phyloP scores from a whole-genome alignment of 2,329 filamentous ascomycete genomes.

The Cadophora malorum region DNA sequence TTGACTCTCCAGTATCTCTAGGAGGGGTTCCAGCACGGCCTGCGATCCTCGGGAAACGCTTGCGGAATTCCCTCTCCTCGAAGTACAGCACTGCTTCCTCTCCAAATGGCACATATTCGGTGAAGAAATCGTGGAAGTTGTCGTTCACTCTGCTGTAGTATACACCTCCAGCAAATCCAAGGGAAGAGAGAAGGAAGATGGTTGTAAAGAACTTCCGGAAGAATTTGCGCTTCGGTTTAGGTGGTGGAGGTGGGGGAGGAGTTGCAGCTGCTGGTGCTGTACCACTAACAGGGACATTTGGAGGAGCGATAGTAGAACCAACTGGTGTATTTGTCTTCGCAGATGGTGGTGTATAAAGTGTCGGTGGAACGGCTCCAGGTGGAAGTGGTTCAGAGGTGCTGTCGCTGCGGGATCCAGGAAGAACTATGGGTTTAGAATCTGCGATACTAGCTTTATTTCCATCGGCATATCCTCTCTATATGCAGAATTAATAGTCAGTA shows the following conservation, averaged over 20 bases:
- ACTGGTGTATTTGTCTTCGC: slow-evolving; percentile 41
- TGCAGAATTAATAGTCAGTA: slow-evolving; percentile 34
- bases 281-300: slow-evolving; percentile 55
- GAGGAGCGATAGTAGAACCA: slow-evolving; percentile 54
- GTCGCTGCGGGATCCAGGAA: slow-evolving; percentile 55
- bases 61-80: slow-evolving; percentile 92
- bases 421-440: slow-evolving; percentile 56
- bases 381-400: slow-evolving; percentile 48
- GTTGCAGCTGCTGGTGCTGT: slow-evolving; percentile 47
- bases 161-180: slow-evolving; percentile 86
- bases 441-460: slow-evolving; percentile 57
- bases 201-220: slow-evolving; percentile 80
- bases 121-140: slow-evolving; percentile 99
- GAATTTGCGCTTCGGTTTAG: slow-evolving; percentile 65
- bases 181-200: slow-evolving; percentile 74
- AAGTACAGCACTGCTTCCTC: slow-evolving; percentile 95
- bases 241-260: slow-evolving; percentile 49
- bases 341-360: slow-evolving; percentile 28
- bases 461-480: slow-evolving; percentile 64
- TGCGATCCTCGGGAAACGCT: slow-evolving; percentile 71
- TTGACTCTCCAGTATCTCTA: slow-evolving; percentile 68
- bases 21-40: slow-evolving; percentile 39
- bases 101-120: slow-evolving; percentile 92
- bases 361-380: slow-evolving; percentile 39
- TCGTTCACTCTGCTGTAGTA: slow-evolving; percentile 94